Evolutionary conservation across 257 asterid species (phyloP).

Genomic region (Fraxinus quadrangulata): DNA sequence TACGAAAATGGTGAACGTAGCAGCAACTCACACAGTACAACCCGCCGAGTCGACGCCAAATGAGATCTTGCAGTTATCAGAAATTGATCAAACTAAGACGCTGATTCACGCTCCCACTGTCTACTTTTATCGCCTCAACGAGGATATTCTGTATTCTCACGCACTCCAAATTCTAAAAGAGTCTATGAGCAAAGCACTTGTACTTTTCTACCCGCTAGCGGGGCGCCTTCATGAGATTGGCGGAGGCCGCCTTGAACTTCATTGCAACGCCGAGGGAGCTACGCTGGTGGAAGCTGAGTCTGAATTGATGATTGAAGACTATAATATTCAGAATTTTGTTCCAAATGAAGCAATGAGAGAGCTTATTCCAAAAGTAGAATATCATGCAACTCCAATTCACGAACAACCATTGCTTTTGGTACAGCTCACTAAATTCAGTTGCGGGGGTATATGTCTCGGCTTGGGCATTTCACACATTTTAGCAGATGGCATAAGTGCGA

Average conservation of each 20-base stretch:
- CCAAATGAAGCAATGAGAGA: neutral
- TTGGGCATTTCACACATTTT: conserved; percentile 16
- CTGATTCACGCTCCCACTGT: neutral
- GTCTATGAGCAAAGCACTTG: neutral
- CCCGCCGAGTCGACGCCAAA: neutral
- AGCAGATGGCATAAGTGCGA: conserved; percentile 24
- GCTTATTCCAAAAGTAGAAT: neutral
- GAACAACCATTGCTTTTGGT: conserved; percentile 14
- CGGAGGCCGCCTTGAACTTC: conserved; percentile 16
- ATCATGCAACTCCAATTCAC: neutral
- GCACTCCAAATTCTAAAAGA: neutral
- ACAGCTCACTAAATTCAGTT: conserved; percentile 27
- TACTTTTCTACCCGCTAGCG: neutral
- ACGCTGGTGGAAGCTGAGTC: neutral
- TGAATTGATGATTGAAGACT: neutral
- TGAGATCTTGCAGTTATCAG: neutral
- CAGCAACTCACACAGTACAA: neutral
- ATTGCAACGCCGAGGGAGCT: conserved; percentile 1
- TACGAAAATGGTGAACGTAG: neutral
- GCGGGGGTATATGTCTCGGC: conserved; percentile 33
- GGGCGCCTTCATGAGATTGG: conserved; percentile 1
- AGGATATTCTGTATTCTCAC: neutral
- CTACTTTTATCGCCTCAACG: neutral
- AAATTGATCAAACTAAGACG: neutral
- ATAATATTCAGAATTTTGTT: neutral